Conservation (phyloP, 257 asterid genomes). For the Plectranthus barbatus region DNA sequence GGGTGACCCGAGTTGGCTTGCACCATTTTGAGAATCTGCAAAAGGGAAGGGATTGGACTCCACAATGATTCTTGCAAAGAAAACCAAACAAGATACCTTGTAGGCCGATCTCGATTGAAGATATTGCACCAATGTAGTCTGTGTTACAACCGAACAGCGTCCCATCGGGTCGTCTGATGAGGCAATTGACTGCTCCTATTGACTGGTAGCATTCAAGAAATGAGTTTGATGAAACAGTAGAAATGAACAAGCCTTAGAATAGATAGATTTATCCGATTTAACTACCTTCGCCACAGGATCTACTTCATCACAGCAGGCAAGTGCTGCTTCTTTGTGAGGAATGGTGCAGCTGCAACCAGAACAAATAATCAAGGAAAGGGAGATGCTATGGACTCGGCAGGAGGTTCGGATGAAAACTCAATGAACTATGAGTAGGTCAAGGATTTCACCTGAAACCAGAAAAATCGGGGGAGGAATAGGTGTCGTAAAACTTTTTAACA, state of each 20-base stretch:
- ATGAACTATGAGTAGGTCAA: slow-evolving; percentile 3
- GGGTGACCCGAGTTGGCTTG: slow-evolving; percentile 40
- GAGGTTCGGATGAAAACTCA: neutral
- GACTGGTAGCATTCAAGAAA: slow-evolving; percentile 39
- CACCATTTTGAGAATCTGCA: slow-evolving; percentile 32
- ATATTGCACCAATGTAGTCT: slow-evolving; percentile 89
- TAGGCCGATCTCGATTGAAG: slow-evolving; percentile 77
- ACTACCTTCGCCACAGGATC: slow-evolving; percentile 90
- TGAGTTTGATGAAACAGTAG: slow-evolving; percentile 10
- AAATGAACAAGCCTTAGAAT: neutral
- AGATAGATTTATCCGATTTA: neutral
- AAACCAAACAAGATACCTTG: slow-evolving; percentile 45
- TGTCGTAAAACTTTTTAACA: slow-evolving; percentile 47
- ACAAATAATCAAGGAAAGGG: too few species aligned
- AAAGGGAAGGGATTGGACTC: neutral
- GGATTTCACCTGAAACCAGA: slow-evolving; percentile 79
- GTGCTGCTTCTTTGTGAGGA: slow-evolving; percentile 88
- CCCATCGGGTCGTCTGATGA: slow-evolving; percentile 65
- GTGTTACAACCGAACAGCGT: slow-evolving; percentile 90
- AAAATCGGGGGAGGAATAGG: slow-evolving; percentile 75
- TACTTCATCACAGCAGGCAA: slow-evolving; percentile 66
- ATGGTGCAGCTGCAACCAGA: slow-evolving; percentile 68
- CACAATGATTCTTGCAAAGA: slow-evolving; percentile 2
- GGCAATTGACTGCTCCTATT: slow-evolving; percentile 88
- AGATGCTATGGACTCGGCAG: too few species aligned